Percentiles rank a stretch among this genome's conserved stretches.
These are phyloP conservation scores for Phlegmacium glaucopus DNA, from an alignment of 768 basidiomycete genomes.

Conservation along the genomic window DNA sequence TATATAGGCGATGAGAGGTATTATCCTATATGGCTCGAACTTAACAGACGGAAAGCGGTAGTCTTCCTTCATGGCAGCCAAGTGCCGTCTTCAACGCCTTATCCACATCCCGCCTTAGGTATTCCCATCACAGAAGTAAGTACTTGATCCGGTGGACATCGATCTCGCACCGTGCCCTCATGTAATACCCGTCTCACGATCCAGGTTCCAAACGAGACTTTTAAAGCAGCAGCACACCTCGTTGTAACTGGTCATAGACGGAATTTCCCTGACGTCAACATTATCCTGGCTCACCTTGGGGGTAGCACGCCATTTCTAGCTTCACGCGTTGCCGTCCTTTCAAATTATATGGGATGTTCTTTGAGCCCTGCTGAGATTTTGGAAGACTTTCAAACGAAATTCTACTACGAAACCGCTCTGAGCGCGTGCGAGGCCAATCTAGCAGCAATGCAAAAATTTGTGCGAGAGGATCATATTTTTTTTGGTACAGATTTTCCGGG, in stretches of 20 bases:
- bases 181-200: background rate
- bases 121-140: conserved; percentile 66
- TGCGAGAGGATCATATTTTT: conserved; percentile 47
- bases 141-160: background rate
- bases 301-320: conserved; percentile 65
- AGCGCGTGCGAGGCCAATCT: conserved; percentile 54
- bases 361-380: conserved; percentile 65
- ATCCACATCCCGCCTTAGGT: conserved; percentile 61
- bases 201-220: conserved; percentile 80
- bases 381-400: conserved; percentile 57
- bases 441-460: conserved; percentile 47
- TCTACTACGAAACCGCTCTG: conserved; percentile 75
- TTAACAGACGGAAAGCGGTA: conserved; percentile 53
- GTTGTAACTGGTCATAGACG: conserved; percentile 70
- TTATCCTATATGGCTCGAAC: conserved; percentile 68
- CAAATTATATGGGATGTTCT: conserved; percentile 65
- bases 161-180: background rate
- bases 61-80: conserved; percentile 77
- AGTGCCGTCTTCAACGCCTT: conserved; percentile 58
- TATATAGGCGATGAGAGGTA: conserved; percentile 66
- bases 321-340: conserved; percentile 64
- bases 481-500: conserved; percentile 82
- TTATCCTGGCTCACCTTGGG: conserved; percentile 75
- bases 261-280: conserved; percentile 52
- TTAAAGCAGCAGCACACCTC: conserved; percentile 76